Base-by-base conservation (phyloP, 805 yeast genomes). In the Yarrowia bubula region DNA sequence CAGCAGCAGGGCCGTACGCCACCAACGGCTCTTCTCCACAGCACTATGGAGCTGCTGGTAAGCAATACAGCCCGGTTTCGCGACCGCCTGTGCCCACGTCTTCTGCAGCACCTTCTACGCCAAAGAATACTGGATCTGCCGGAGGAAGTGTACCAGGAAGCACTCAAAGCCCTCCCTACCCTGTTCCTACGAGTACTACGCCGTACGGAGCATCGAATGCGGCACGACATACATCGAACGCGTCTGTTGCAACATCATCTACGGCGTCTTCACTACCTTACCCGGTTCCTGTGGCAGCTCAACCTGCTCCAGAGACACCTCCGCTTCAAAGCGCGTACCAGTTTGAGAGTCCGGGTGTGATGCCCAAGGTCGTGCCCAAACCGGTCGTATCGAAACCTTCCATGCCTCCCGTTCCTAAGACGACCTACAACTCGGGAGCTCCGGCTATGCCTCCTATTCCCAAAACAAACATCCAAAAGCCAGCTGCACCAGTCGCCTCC, bases 401-500 rank as follows among this genome's bases (percentile, higher is more conserved):
- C 13, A 51, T 51, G 58, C 58, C 58, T 8, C 58, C 58, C 0
- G 17, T 50, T 18, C 57, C 57, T 17, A 51, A 51, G 28, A 37
- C 58, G 0, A 51, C 32, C 8, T 14, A 37, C 10, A 38, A 37
- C 58, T 18, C 43, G 7, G 28, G 17, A 3, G 6, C 58, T 4
- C 58, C 58, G 7, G 11, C 42, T 42, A 50, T 18, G 32, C 57
- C 57, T 8, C 58, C 58, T 4, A 28, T 51, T 1, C 58, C 58
- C 33, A 37, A 51, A 28, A 51, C 58, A n/a, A 51, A 51, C 58
- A 14, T 51, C 2, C 58, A 51, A 37, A 51, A 50, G 32, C 31
- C 11, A 11, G 31, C 46, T 8, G 31, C 46, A 1, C 13, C 46
- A 18, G 11, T 32, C 10, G 48, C 48, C 8, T 18, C 51, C 28